Evolutionary conservation across 192 early-diverging fungal genomes (phyloP).

Genomic region (Backusella macrospora): DNA sequence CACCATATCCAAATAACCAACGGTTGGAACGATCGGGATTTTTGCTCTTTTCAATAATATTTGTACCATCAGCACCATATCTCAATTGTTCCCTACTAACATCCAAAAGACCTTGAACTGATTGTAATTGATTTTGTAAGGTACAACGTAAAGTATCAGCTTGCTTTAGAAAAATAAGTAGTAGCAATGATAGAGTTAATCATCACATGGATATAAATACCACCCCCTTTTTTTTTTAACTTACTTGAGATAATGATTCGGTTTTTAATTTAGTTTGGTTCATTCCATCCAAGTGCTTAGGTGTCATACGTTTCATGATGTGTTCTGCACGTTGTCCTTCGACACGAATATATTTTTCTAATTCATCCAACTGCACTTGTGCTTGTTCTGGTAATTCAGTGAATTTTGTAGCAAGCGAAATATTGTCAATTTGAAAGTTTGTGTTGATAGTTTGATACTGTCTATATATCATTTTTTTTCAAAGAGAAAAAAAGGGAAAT

Average conservation of each 20-base stretch:
- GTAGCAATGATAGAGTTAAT: background rate
- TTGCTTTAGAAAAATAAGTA: constrained; percentile 21
- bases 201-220: background rate
- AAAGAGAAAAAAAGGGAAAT: background rate
- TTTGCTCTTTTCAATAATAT: constrained; percentile 33
- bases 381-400: constrained; percentile 37
- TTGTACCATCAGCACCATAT: constrained; percentile 26
- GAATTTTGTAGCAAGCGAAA: constrained; percentile 25
- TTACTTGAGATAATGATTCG: constrained; percentile 31
- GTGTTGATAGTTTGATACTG: constrained; percentile 27
- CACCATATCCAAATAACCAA: constrained; percentile 37
- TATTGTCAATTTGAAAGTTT: constrained; percentile 35
- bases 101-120: constrained; percentile 23
- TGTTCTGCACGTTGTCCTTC: constrained; percentile 35
- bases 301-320: constrained; percentile 24
- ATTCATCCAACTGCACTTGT: constrained; percentile 31
- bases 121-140: constrained; percentile 23
- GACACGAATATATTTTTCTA: constrained; percentile 33
- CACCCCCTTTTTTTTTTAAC: background rate
- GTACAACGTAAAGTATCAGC: constrained; percentile 29
- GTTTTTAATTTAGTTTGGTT: constrained; percentile 11
- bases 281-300: constrained; percentile 28
- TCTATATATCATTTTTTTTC: constrained; percentile 1
- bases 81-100: constrained; percentile 28
- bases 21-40: constrained; percentile 18